Evolutionary conservation across 2,329 filamentous ascomycete species (phyloP), one percentile per base, ranked within the genome.

Genomic region (Aspergillus texensis): DNA sequence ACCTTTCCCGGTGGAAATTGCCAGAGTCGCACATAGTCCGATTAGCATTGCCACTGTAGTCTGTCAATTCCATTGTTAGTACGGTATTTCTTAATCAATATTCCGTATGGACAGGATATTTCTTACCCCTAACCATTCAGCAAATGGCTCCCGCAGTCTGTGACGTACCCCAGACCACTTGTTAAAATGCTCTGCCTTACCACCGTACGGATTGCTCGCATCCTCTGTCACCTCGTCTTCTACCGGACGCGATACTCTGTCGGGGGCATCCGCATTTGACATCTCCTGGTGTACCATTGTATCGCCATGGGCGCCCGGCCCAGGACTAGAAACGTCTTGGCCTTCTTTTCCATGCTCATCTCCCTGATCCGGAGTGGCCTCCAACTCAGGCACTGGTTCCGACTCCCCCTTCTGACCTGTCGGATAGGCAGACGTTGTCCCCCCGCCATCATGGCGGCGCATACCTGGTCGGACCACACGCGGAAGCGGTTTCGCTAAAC

Each of bases 381-480:
- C 57, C 45, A 53, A 28, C 8, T 52, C 19, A 45, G 43, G 11
- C 36, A 46, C 28, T 61, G 56, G 28, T 61, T 63, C 30, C 39
- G 64, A 45, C 63, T 65, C 55, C 54, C 55, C 34, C 50, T 57
- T 48, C 41, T 19, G 45, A 65, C 12, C 21, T 8, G 53, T 39
- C 1, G 34, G 50, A 12, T 57, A 45, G 19, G 43, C 43, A 16
- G 21, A 32, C 6, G 56, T 32, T n/a, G 19, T 21, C 1, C 67
- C 62, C 60, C 65, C 11, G 64, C 54, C 34, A 19, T 65, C 63
- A 24, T 63, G 62, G 19, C 63, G 66, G 16, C 63, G 67, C 83
- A 84, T 85, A 0, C 83, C 83, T 6, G 79, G 77, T 28, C 83
- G 77, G 21, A 85, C 75, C 0, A 85, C 82, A 60, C 81, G 81